Evolutionary conservation across 345 rosid species (phyloP), one percentile per base, ranked within the genome.

Genomic region (Brassica nigra): DNA sequence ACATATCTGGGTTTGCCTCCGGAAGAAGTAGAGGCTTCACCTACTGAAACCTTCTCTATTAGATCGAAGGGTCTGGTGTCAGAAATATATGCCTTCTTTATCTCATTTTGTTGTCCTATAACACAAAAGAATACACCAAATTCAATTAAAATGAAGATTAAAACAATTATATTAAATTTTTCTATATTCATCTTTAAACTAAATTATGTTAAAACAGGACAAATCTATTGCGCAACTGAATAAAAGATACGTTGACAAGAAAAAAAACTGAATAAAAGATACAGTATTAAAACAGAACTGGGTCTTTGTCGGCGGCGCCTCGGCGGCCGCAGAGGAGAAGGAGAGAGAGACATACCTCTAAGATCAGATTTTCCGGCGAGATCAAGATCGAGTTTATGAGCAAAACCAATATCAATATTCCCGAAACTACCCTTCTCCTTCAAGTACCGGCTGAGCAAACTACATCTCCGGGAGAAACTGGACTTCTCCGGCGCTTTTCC

Each of bases 401-500:
- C 36, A 28, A 85, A 76, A 1, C 84, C 85, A 4, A 79, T 76
- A 39, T 69, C 68, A 57, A 89, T 76, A 74, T 86, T 86, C 39
- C 88, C 90, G 16, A 82, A 73, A 66, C 78, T 86, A 23, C 89
- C 85, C 69, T 85, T 90, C 76, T 83, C 92, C 84, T 87, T 92
- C 83, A 89, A 82, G 75, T 84, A 88, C 37, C 87, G 91, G 83
- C 95, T 92, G 68, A 92, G 81, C 66, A 83, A 91, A 78, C 79
- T 89, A 78, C 90, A 90, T 3, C 83, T 86, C 63, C 84, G 88
- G 27, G 90, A 83, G 66, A 92, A 88, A 66, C 31, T 88, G 1
- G 91, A 80, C 62, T 77, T 87, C 82, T 85, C 92, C 76, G 78
- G 62, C 8, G 83, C 78, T 78, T 67, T 69, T 70, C 85, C 81